These are phyloP conservation scores for Ustilago loliicola DNA, from an alignment of 1,284 basidiomycete species.

Conservation along the genomic window DNA sequence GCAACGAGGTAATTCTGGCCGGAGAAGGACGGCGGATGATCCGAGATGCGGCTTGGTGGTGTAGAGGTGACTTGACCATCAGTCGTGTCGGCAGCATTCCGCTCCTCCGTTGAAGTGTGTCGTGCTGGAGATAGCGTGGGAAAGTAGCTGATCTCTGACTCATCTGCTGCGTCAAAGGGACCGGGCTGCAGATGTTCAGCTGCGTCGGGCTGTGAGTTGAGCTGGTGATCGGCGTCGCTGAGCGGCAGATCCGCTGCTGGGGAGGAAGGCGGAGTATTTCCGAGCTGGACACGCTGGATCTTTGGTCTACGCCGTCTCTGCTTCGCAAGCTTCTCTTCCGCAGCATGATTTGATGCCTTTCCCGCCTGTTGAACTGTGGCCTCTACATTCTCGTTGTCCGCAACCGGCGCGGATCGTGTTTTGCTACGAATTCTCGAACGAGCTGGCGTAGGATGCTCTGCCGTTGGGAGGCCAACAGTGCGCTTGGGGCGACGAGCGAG, in stretches of 20 bases:
- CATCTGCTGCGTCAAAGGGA: conserved; percentile 16
- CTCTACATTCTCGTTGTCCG: conserved; percentile 20
- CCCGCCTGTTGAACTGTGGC: neutral
- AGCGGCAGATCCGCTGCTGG: conserved; percentile 28
- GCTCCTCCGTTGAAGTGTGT: neutral
- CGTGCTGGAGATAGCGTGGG: conserved; percentile 30
- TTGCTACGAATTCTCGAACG: neutral
- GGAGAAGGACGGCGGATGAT: neutral
- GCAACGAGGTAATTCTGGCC: neutral
- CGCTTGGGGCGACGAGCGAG: neutral
- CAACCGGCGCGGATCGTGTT: neutral
- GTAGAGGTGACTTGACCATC: neutral
- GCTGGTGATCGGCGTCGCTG: conserved; percentile 29
- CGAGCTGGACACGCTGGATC: conserved; percentile 34
- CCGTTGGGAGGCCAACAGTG: conserved; percentile 13
- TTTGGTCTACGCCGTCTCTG: conserved; percentile 16
- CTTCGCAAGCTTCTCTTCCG: conserved; percentile 5
- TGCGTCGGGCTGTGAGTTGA: conserved; percentile 29
- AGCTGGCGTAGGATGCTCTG: neutral
- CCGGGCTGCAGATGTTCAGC: neutral
- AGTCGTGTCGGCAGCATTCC: neutral
- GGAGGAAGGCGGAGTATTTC: neutral
- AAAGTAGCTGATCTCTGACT: conserved; percentile 46
- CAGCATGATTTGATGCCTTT: neutral
- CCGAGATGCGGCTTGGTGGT: neutral